phyloP scores from a whole-genome alignment of 352 stramenopile species.

The Phytophthora parvispora region DNA sequence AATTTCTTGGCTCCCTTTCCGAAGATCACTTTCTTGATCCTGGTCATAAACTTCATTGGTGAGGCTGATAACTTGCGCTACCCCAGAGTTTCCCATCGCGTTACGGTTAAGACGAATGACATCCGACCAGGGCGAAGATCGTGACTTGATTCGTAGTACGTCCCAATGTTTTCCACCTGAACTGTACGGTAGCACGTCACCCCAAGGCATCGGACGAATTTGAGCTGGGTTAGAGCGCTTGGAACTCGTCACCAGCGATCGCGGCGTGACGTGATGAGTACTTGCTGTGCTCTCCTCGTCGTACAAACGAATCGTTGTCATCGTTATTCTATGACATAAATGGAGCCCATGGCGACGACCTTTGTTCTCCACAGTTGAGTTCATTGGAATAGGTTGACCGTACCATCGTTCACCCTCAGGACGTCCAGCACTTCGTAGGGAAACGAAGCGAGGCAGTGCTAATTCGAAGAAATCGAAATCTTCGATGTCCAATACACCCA shows the following conservation, averaged over 20 bases:
- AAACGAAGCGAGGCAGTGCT: constrained; percentile 86
- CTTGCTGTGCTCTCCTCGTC: constrained; percentile 90
- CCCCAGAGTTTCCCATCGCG: constrained; percentile 89
- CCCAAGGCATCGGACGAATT: constrained; percentile 82
- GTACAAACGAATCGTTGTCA: constrained; percentile 91
- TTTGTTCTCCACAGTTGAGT: constrained; percentile 60
- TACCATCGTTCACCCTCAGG: constrained; percentile 91
- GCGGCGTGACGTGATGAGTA: constrained; percentile 81
- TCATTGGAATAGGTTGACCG: constrained; percentile 75
- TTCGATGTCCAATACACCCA: constrained; percentile 74
- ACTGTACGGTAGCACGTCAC: constrained; percentile 81
- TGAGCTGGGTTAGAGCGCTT: constrained; percentile 85
- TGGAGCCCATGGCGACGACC: constrained; percentile 82
- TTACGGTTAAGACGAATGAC: constrained; percentile 89
- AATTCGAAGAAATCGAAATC: constrained; percentile 92
- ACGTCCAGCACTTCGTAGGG: constrained; percentile 82
- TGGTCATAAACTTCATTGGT: constrained; percentile 73
- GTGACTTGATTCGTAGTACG: constrained; percentile 82
- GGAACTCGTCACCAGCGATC: constrained; percentile 77
- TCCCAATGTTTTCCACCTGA: constrained; percentile 86
- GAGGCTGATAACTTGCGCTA: constrained; percentile 89
- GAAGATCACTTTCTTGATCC: constrained; percentile 70
- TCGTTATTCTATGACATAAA: constrained; percentile 88
- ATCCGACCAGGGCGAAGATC: constrained; percentile 85
- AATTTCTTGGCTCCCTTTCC: constrained; percentile 80